phyloP scores from a whole-genome alignment of 2,329 filamentous ascomycete genomes.

The Fonsecaea erecta region DNA sequence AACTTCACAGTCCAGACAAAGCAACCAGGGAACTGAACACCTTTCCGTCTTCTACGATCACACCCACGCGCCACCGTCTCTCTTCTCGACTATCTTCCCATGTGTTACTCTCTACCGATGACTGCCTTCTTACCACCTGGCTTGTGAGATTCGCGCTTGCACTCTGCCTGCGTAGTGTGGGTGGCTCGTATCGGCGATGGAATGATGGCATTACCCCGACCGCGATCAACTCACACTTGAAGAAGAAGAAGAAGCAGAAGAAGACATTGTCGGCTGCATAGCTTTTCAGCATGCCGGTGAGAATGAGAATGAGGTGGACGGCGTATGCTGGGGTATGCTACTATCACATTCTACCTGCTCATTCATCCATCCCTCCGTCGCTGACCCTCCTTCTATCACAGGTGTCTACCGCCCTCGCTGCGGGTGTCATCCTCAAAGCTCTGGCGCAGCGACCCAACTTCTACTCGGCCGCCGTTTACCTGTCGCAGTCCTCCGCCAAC shows the following conservation, averaged over 20 bases:
- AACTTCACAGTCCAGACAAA: slow-evolving; percentile 11
- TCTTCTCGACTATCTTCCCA: neutral
- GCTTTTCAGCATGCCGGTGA: slow-evolving; percentile 25
- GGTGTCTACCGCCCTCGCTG: slow-evolving; percentile 83
- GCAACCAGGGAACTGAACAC: slow-evolving; percentile 28
- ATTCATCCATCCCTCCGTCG: neutral
- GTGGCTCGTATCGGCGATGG: neutral
- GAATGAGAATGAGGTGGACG: slow-evolving; percentile 52
- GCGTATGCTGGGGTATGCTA: slow-evolving; percentile 58
- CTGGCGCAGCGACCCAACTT: slow-evolving; percentile 97
- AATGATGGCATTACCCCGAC: slow-evolving; percentile 23
- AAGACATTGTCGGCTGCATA: slow-evolving; percentile 6
- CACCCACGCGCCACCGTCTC: neutral
- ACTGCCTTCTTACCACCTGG: neutral
- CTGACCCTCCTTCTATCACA: slow-evolving; percentile 45
- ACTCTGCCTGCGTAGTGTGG: neutral
- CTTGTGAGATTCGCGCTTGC: neutral
- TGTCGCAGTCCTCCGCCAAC: slow-evolving; percentile 94
- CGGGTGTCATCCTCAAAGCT: slow-evolving; percentile 81
- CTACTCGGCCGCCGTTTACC: slow-evolving; percentile 96
- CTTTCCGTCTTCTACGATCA: slow-evolving; percentile 16
- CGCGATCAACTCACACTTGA: slow-evolving; percentile 6
- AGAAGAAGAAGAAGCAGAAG: no score
- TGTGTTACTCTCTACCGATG: neutral
- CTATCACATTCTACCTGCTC: slow-evolving; percentile 10